phyloP scores from a whole-genome alignment of 2,329 filamentous ascomycete species.

The Emergomyces orientalis region DNA sequence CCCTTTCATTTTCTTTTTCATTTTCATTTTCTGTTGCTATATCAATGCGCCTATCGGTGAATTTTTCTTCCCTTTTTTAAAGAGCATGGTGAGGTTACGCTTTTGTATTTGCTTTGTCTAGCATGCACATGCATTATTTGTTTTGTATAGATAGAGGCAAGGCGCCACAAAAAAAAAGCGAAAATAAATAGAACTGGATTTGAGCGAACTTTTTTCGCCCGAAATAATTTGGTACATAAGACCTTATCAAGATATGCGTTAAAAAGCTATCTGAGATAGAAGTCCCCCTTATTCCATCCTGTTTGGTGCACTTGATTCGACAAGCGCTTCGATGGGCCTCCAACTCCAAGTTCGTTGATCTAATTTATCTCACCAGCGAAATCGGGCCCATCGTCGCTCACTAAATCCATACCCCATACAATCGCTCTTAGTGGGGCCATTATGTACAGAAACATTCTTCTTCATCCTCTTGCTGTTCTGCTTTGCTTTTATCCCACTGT shows the following conservation, averaged over 20 bases:
- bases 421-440: not conserved
- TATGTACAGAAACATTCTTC: not conserved
- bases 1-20: not conserved
- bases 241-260: not conserved
- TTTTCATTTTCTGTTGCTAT: not conserved
- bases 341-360: not conserved
- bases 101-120: not conserved
- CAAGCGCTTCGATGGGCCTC: not conserved
- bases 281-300: not conserved
- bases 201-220: not conserved
- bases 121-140: not conserved
- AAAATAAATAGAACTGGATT: not conserved
- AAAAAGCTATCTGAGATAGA: not conserved
- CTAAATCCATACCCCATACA: not conserved
- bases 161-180: not conserved
- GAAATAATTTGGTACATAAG: not conserved
- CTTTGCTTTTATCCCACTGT: not conserved
- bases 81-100: not conserved
- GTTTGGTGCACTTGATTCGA: not conserved
- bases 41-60: not conserved
- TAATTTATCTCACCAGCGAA: no score
- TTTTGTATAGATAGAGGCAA: not conserved
- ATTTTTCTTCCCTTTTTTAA: not conserved
- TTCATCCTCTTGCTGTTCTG: not conserved
- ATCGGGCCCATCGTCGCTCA: not conserved